Evolutionary conservation across 768 basidiomycete genomes (phyloP).

Genomic region (Termitomyces heimii): DNA sequence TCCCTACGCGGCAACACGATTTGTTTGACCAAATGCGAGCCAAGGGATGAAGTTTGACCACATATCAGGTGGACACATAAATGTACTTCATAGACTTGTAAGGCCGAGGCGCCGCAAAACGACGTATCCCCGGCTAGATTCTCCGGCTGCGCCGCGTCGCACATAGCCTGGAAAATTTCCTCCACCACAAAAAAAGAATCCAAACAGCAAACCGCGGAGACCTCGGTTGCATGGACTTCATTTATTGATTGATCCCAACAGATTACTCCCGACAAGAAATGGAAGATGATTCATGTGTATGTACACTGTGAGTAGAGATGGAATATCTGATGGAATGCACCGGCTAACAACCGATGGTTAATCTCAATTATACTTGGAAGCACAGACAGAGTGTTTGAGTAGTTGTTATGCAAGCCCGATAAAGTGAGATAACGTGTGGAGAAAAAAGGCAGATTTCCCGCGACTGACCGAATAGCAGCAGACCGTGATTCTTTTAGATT

Average conservation of each 20-base stretch:
- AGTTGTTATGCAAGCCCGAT: not conserved
- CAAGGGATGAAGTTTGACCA: not conserved
- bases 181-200: not conserved
- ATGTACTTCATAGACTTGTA: not conserved
- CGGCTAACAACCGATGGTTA: not conserved
- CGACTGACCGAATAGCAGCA: not conserved
- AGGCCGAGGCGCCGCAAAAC: slow-evolving; percentile 4
- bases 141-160: slow-evolving; percentile 7
- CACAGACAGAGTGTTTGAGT: not conserved
- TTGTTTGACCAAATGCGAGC: not conserved
- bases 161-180: slow-evolving; percentile 4
- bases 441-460: not conserved
- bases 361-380: not conserved
- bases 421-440: too few relatives aligned
- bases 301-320: not conserved
- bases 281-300: not conserved
- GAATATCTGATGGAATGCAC: not conserved
- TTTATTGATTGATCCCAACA: not conserved
- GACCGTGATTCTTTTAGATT: not conserved
- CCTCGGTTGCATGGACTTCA: slow-evolving; percentile 14
- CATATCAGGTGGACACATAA: not conserved
- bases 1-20: not conserved
- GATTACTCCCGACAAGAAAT: not conserved
- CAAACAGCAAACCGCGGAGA: slow-evolving; percentile 12
- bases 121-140: slow-evolving; percentile 9